Conservation (phyloP, 2,329 filamentous ascomycete species). For the Penicillium sp. region DNA sequence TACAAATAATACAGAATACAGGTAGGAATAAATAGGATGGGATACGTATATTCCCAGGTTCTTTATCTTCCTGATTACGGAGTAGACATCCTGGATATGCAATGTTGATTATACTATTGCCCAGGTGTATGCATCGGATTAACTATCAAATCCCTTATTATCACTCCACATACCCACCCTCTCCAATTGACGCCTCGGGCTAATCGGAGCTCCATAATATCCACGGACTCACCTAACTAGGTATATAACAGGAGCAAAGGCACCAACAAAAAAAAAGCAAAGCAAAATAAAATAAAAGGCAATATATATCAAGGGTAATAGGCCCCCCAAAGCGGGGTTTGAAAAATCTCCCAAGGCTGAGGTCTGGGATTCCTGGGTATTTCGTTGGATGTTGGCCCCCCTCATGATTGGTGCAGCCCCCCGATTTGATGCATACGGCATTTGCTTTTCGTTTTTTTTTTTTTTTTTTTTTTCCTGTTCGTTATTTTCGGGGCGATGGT, state of each 20-base stretch:
- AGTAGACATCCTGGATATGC: neutral
- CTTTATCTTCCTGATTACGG: neutral
- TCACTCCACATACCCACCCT: neutral
- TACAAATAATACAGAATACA: too few species aligned
- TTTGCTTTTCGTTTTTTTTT: neutral
- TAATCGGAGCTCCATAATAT: neutral
- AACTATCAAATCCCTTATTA: neutral
- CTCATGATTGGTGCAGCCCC: neutral
- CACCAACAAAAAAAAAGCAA: neutral
- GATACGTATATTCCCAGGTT: neutral
- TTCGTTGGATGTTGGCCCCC: neutral
- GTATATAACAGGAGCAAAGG: neutral
- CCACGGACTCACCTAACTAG: neutral
- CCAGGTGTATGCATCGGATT: neutral
- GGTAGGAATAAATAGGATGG: neutral
- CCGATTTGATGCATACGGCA: neutral
- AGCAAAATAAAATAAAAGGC: too few species aligned
- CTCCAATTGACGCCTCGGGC: neutral
- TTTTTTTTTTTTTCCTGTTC: neutral
- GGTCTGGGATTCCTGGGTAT: neutral
- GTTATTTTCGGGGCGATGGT: neutral
- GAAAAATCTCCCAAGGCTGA: conserved; percentile 4
- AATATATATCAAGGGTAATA: neutral
- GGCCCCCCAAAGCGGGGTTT: conserved; percentile 7
- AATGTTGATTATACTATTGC: neutral